These are phyloP conservation scores for Blastobotrys malaysiensis DNA, from an alignment of 1,139 yeast species.

Conservation along the genomic window DNA sequence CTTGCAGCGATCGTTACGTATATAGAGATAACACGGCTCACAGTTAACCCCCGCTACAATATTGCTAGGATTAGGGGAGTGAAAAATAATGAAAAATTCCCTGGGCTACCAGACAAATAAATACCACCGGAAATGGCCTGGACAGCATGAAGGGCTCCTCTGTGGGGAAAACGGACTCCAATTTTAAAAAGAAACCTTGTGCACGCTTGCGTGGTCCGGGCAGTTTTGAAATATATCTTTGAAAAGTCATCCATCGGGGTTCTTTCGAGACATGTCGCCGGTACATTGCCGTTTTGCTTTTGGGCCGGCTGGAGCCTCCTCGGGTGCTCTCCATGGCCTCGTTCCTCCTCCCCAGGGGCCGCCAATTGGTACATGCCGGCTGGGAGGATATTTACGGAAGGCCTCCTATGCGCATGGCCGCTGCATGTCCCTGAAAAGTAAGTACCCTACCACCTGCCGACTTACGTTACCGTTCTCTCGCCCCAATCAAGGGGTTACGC, in stretches of 20 bases:
- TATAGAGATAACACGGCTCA: not conserved
- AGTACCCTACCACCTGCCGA: too few relatives aligned
- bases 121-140: too few relatives aligned
- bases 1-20: not conserved
- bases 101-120: not conserved
- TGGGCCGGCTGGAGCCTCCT: not conserved
- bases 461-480: too few relatives aligned
- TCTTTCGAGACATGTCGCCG: not conserved
- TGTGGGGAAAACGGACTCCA: not conserved
- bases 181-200: not conserved
- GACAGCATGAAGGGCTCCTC: too few relatives aligned
- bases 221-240: not conserved
- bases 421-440: too few relatives aligned
- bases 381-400: not conserved
- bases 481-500: too few relatives aligned
- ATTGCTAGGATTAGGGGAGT: too few relatives aligned
- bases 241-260: not conserved
- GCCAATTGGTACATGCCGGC: not conserved
- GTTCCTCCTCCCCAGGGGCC: not conserved
- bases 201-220: not conserved
- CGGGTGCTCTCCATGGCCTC: not conserved
- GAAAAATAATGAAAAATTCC: not conserved
- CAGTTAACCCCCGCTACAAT: too few relatives aligned
- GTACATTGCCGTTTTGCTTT: slow-evolving; percentile 1
- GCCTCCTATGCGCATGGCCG: not conserved